Percentiles rank a stretch among this genome's conserved stretches.
Conservation (phyloP, 805 yeast species). For the Wilhelminamyces savonicus region DNA sequence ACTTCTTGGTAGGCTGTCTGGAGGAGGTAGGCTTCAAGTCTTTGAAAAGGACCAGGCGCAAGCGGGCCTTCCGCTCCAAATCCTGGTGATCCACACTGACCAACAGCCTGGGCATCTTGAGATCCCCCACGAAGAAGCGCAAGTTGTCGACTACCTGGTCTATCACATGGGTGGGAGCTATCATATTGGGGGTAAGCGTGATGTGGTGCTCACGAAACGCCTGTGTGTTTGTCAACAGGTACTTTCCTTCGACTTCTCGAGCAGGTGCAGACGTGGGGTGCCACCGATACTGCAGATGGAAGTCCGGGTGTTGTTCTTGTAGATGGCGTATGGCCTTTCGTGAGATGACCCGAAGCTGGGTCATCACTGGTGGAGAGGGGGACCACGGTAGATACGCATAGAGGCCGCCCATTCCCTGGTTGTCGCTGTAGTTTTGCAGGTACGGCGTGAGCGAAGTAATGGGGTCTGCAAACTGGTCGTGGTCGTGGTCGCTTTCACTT, state of each 20-base stretch:
- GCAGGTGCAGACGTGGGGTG: constrained; percentile 3
- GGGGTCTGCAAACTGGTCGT: background rate
- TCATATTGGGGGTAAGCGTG: constrained; percentile 10
- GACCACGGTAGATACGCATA: constrained; percentile 15
- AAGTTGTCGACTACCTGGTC: constrained; percentile 5
- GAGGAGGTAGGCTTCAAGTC: no score
- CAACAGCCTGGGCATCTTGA: constrained; percentile 1
- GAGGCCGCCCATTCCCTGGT: constrained; percentile 6
- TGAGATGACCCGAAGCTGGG: constrained; percentile 2
- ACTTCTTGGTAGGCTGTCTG: background rate
- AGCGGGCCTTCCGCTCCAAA: background rate
- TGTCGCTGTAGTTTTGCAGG: constrained; percentile 14
- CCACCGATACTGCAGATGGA: constrained; percentile 3
- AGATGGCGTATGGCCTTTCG: constrained; percentile 2
- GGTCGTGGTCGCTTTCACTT: constrained; percentile 1
- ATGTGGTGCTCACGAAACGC: constrained; percentile 10
- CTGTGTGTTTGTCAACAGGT: constrained; percentile 2
- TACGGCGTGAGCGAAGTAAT: constrained; percentile 3
- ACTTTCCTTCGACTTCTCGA: constrained; percentile 3
- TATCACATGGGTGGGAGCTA: constrained; percentile 4
- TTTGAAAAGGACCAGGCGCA: constrained; percentile 1
- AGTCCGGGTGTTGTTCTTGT: constrained; percentile 1
- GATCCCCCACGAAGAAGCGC: background rate
- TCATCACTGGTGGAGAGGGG: constrained; percentile 3
- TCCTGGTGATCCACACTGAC: constrained; percentile 2